Evolutionary conservation across 2,329 filamentous ascomycete genomes (phyloP).

Genomic region (Emergomyces pasteurianus): DNA sequence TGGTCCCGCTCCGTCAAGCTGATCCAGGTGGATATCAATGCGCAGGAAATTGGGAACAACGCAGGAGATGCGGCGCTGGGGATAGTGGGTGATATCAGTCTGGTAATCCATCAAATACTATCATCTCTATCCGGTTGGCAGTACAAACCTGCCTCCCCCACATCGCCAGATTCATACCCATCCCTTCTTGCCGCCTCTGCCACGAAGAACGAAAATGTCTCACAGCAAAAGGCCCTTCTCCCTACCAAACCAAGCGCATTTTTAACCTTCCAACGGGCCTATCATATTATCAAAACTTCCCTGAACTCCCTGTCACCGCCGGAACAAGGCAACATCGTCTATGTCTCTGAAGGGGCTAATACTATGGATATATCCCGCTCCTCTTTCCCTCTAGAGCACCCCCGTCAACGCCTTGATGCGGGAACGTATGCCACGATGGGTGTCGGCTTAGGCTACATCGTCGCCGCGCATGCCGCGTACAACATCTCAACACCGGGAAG

Average conservation of each 20-base stretch:
- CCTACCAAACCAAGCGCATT: conserved; percentile 24
- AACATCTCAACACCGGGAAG: conserved; percentile 30
- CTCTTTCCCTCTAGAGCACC: conserved; percentile 42
- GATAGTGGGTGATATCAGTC: conserved; percentile 40
- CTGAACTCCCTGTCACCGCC: conserved; percentile 37
- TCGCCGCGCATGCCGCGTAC: conserved; percentile 45
- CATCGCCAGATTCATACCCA: conserved; percentile 15
- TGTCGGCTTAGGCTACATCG: conserved; percentile 45
- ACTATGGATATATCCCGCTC: conserved; percentile 50
- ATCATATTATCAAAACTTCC: conserved; percentile 40
- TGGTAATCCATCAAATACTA: conserved; percentile 38
- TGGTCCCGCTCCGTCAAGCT: conserved; percentile 40
- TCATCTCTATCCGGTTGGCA: conserved; percentile 33
- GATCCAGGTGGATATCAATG: conserved; percentile 44
- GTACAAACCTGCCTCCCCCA: conserved; percentile 29
- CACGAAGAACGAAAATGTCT: conserved; percentile 37
- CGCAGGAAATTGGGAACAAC: conserved; percentile 44
- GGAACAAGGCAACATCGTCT: conserved; percentile 39
- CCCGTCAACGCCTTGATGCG: conserved; percentile 45
- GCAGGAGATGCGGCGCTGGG: conserved; percentile 36
- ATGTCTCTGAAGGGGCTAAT: conserved; percentile 47
- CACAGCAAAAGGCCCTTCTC: conserved; percentile 31
- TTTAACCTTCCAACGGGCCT: conserved; percentile 41
- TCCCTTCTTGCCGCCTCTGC: conserved; percentile 19
- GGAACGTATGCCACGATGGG: conserved; percentile 51